phyloP scores from a whole-genome alignment of 1,284 basidiomycete genomes.

The Chondrostereum purpureum region DNA sequence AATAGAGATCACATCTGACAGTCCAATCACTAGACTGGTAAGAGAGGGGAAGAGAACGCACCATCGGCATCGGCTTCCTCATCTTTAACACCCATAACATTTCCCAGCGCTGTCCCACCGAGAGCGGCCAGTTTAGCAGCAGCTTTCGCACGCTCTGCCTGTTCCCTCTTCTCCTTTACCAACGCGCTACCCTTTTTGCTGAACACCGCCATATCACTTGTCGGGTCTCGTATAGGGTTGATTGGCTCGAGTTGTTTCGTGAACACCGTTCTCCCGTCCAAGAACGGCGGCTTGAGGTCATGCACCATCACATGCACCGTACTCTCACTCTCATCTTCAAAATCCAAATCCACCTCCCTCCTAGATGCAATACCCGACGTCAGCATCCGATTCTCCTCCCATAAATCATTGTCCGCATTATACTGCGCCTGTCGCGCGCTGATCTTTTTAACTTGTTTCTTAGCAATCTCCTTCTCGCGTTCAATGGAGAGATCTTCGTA shows the following conservation, averaged over 20 bases:
- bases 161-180: conserved; percentile 92
- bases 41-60: conserved; percentile 33
- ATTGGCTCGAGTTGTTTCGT: conserved; percentile 97
- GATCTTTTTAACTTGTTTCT: conserved; percentile 77
- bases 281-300: conserved; percentile 94
- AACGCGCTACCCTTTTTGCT: conserved; percentile 91
- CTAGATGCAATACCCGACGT: conserved; percentile 91
- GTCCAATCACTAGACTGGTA: conserved; percentile 46
- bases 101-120: conserved; percentile 90
- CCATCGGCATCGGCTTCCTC: conserved; percentile 85
- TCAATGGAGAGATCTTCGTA: conserved; percentile 76
- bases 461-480: conserved; percentile 75
- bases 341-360: conserved; percentile 81
- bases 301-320: conserved; percentile 97
- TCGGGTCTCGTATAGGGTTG: conserved; percentile 91
- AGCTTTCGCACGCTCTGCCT: conserved; percentile 91
- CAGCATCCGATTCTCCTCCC: conserved; percentile 97
- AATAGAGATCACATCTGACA: conserved; percentile 74
- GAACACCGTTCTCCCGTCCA: conserved; percentile 93
- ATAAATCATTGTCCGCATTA: conserved; percentile 97
- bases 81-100: conserved; percentile 96
- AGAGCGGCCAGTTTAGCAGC: conserved; percentile 92
- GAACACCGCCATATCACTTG: conserved; percentile 94
- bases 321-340: conserved; percentile 91
- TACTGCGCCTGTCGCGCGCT: conserved; percentile 93